These are phyloP conservation scores for Solanum phureja DNA, from an alignment of 257 asterid species.

Conservation along the genomic window DNA sequence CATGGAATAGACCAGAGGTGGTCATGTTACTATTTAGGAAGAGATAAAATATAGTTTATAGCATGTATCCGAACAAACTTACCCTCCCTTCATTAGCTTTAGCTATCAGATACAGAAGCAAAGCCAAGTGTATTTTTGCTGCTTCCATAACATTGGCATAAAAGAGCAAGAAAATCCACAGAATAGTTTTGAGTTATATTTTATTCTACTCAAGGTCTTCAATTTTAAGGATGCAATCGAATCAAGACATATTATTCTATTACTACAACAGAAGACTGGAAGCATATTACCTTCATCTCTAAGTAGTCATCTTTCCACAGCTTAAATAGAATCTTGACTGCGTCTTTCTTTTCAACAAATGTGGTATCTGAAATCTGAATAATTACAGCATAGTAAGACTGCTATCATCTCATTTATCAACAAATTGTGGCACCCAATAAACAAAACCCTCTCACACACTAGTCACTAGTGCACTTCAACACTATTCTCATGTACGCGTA, in stretches of 20 bases:
- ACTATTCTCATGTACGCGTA: neutral
- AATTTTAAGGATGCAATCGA: neutral
- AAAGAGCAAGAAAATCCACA: neutral
- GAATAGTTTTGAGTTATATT: neutral
- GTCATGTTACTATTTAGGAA: neutral
- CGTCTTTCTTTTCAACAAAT: conserved; percentile 69
- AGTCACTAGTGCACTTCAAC: neutral
- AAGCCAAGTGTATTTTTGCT: neutral
- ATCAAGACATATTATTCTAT: neutral
- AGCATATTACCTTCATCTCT: conserved; percentile 60
- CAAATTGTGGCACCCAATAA: neutral
- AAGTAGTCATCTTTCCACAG: conserved; percentile 80
- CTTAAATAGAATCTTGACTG: conserved; percentile 50
- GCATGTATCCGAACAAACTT: neutral
- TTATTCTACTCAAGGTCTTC: neutral
- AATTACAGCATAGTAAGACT: neutral
- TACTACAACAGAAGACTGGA: neutral
- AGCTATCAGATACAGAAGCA: neutral
- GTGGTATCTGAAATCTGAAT: conserved; percentile 67
- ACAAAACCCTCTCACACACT: neutral
- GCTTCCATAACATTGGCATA: neutral
- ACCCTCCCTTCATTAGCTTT: neutral
- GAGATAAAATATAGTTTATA: neutral
- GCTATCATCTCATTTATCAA: neutral
- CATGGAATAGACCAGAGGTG: neutral